Evolutionary conservation across 2,329 filamentous ascomycete species (phyloP).

Genomic region (Aureobasidium sp.): DNA sequence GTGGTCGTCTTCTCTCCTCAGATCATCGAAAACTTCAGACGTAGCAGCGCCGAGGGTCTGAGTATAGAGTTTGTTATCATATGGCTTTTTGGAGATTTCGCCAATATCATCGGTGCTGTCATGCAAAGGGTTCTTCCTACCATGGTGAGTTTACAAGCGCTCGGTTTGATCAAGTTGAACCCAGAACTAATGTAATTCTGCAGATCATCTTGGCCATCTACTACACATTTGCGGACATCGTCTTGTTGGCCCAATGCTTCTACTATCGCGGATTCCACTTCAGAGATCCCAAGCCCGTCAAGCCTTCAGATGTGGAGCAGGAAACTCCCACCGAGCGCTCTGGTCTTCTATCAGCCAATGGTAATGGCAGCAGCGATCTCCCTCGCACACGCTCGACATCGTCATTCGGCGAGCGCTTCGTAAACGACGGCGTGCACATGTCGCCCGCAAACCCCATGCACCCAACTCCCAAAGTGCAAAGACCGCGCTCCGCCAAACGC

Average conservation of each 20-base stretch:
- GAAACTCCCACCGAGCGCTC: conserved; percentile 27
- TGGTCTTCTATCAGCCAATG: conserved; percentile 28
- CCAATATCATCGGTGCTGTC: conserved; percentile 90
- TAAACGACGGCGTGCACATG: conserved; percentile 57
- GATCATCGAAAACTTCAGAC: conserved; percentile 88
- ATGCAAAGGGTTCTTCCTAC: conserved; percentile 87
- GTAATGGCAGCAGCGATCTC: conserved; percentile 22
- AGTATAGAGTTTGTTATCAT: conserved; percentile 87
- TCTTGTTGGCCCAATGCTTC: conserved; percentile 82
- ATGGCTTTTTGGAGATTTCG: conserved; percentile 90
- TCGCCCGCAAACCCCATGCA: conserved; percentile 79
- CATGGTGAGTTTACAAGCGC: conserved; percentile 51
- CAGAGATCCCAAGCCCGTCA: conserved; percentile 55
- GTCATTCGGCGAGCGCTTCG: conserved; percentile 40
- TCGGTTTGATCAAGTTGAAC: neutral
- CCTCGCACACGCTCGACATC: conserved; percentile 24
- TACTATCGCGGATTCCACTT: conserved; percentile 88
- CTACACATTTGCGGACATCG: conserved; percentile 85
- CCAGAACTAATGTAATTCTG: conserved; percentile 1
- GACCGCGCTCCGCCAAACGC: conserved; percentile 30
- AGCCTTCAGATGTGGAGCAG: conserved; percentile 21
- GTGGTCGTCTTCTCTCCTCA: conserved; percentile 96
- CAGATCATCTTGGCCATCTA: conserved; percentile 85
- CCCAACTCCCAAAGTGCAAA: conserved; percentile 35
- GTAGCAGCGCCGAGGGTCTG: conserved; percentile 75